Conservation (phyloP, 805 yeast genomes). For the Candida alai region DNA sequence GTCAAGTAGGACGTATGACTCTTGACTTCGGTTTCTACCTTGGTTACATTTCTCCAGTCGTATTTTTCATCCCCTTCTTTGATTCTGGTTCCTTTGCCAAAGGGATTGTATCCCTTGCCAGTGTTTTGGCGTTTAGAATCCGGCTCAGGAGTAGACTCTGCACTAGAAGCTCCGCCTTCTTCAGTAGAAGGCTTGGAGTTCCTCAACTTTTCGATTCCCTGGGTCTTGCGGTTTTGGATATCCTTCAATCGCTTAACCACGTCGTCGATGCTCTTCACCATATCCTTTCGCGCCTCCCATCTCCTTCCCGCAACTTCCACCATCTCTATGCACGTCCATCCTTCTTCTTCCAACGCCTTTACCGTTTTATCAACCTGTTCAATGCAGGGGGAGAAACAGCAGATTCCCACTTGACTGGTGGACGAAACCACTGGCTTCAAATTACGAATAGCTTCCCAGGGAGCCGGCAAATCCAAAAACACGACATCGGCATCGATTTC, state of each 20-base stretch:
- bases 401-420: constrained; percentile 58
- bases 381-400: constrained; percentile 97
- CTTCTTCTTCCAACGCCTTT: constrained; percentile 63
- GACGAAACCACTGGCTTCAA: constrained; percentile 55
- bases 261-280: constrained; percentile 79
- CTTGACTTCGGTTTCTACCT: constrained; percentile 79
- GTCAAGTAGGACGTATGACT: constrained; percentile 93
- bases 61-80: constrained; percentile 82
- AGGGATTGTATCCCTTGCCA: constrained; percentile 73
- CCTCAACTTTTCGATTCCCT: constrained; percentile 57
- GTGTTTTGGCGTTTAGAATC: constrained; percentile 32
- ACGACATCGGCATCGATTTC: constrained; percentile 64
- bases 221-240: constrained; percentile 63
- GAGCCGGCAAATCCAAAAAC: constrained; percentile 91
- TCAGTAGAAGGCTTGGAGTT: constrained; percentile 21
- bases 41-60: constrained; percentile 82
- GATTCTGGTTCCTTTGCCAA: constrained; percentile 84
- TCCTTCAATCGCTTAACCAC: constrained; percentile 74
- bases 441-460: constrained; percentile 92
- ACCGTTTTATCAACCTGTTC: constrained; percentile 93
- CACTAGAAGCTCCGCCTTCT: constrained; percentile 10
- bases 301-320: constrained; percentile 82
- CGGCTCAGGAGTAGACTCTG: constrained; percentile 12
- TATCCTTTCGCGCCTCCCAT: constrained; percentile 87
- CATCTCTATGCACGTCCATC: constrained; percentile 88